Evolutionary conservation across 2,329 filamentous ascomycete genomes (phyloP).

Genomic region (Dissoconium aciculare): DNA sequence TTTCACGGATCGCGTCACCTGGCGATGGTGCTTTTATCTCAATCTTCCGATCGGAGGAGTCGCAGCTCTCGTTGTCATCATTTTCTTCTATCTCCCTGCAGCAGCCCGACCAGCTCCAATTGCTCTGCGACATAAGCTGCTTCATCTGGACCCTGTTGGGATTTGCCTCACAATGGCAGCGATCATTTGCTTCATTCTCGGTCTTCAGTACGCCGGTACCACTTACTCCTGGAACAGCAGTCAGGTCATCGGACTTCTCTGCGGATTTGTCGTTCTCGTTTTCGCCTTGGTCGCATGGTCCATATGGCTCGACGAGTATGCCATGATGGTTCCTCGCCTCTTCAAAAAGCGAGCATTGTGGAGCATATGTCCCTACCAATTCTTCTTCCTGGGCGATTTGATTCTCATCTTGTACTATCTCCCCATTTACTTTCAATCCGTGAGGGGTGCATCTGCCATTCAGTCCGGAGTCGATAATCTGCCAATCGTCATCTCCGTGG

Average conservation of each 20-base stretch:
- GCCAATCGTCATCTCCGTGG: conserved; percentile 30
- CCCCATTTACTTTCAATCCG: conserved; percentile 31
- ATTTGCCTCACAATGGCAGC: conserved; percentile 25
- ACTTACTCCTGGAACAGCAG: conserved; percentile 26
- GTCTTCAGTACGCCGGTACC: conserved; percentile 33
- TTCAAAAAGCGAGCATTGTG: too few relatives aligned
- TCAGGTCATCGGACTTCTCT: conserved; percentile 30
- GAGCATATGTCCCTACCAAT: too few relatives aligned
- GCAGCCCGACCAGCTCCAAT: conserved; percentile 13
- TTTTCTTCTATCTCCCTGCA: too few relatives aligned
- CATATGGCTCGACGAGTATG: too few relatives aligned
- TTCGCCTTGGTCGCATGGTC: too few relatives aligned
- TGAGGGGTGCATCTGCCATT: conserved; percentile 29
- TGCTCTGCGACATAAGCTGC: conserved; percentile 24
- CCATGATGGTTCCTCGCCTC: too few relatives aligned
- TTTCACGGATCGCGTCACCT: conserved; percentile 3
- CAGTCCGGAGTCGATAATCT: conserved; percentile 33
- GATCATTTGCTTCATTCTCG: conserved; percentile 30
- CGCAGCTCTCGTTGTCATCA: conserved; percentile 25
- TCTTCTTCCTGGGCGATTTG: too few relatives aligned
- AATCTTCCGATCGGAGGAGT: conserved; percentile 33
- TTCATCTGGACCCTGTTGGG: conserved; percentile 32
- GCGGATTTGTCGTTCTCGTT: too few relatives aligned
- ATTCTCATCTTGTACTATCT: conserved; percentile 25
- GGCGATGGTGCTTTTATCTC: conserved; percentile 27